A percentile compares a stretch with the other conserved stretches of the same genome.
Evolutionary conservation across 1,284 basidiomycete species (phyloP).

Genomic region (Vanrija humicola): DNA sequence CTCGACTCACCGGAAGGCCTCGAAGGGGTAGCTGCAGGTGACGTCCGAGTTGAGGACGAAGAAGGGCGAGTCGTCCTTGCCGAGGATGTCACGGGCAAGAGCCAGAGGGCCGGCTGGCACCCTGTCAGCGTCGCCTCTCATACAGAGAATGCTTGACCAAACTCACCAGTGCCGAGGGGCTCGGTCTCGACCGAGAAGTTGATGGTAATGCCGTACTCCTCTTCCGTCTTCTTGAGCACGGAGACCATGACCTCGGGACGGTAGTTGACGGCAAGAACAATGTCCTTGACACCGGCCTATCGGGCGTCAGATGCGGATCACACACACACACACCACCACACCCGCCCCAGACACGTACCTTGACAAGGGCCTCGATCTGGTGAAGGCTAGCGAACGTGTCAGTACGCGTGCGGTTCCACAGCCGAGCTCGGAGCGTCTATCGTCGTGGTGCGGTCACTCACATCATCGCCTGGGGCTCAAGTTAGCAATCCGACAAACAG

Average conservation of each 20-base stretch:
- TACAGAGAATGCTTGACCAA: neutral
- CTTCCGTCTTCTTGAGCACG: constrained; percentile 54
- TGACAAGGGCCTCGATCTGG: constrained; percentile 55
- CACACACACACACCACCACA: neutral
- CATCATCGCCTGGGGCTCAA: neutral
- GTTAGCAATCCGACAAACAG: constrained; percentile 9
- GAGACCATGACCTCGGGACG: constrained; percentile 56
- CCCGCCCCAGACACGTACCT: constrained; percentile 35
- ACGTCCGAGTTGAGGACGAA: constrained; percentile 58
- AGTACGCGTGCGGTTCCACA: neutral
- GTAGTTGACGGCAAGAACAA: constrained; percentile 57
- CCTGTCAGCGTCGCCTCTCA: neutral
- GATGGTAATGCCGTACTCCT: constrained; percentile 55
- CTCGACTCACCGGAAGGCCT: constrained; percentile 49
- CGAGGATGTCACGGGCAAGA: constrained; percentile 53
- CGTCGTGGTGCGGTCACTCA: neutral
- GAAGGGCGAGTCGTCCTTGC: constrained; percentile 56
- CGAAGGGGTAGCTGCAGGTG: constrained; percentile 56
- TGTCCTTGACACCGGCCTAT: constrained; percentile 55
- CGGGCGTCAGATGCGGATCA: constrained; percentile 1
- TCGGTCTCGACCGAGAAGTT: constrained; percentile 56
- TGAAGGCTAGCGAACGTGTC: constrained; percentile 46
- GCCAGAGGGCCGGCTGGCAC: constrained; percentile 54
- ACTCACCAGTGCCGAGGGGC: constrained; percentile 54
- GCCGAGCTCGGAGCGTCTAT: neutral